These are phyloP conservation scores for Backusella psychrophila DNA, from an alignment of 192 early-diverging fungal genomes.

Conservation along the genomic window DNA sequence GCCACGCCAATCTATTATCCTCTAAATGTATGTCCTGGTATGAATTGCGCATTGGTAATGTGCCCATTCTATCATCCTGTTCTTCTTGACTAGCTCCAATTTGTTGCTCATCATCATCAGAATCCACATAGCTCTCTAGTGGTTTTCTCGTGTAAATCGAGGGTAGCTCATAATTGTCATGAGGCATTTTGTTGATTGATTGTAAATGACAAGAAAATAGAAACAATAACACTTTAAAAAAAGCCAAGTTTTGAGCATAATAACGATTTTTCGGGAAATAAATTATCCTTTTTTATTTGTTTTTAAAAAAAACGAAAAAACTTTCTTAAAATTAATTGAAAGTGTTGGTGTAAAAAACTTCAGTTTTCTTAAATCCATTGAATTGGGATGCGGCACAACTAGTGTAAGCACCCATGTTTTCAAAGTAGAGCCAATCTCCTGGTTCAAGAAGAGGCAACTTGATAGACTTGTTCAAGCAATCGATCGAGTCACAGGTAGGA, in stretches of 20 bases:
- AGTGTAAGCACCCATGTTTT: slow-evolving; percentile 98
- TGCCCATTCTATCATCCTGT: not conserved
- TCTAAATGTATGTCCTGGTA: slow-evolving; percentile 2
- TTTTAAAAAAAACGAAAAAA: not conserved
- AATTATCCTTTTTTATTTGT: not conserved
- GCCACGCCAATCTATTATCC: slow-evolving; percentile 19
- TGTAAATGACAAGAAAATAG: not conserved
- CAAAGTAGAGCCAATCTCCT: slow-evolving; percentile 96
- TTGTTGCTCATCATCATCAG: not conserved
- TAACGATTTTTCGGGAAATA: not conserved
- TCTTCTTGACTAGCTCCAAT: not conserved
- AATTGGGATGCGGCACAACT: slow-evolving; percentile 84
- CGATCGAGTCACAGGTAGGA: slow-evolving; percentile 98
- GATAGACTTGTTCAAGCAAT: slow-evolving; percentile 74
- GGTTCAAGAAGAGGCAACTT: slow-evolving; percentile 80
- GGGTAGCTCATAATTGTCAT: slow-evolving; percentile 17
- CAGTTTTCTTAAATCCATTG: slow-evolving; percentile 85
- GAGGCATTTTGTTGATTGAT: slow-evolving; percentile 3
- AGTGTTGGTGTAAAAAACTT: slow-evolving; percentile 87
- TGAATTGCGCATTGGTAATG: not conserved
- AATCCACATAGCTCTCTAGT: not conserved
- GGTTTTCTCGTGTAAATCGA: slow-evolving; percentile 2
- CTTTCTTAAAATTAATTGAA: not conserved
- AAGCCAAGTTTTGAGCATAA: not conserved
- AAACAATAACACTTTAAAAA: not conserved